Evolutionary conservation across 768 basidiomycete genomes (phyloP), one percentile per base, ranked within the genome.

Genomic region (Suillus alpinus): DNA sequence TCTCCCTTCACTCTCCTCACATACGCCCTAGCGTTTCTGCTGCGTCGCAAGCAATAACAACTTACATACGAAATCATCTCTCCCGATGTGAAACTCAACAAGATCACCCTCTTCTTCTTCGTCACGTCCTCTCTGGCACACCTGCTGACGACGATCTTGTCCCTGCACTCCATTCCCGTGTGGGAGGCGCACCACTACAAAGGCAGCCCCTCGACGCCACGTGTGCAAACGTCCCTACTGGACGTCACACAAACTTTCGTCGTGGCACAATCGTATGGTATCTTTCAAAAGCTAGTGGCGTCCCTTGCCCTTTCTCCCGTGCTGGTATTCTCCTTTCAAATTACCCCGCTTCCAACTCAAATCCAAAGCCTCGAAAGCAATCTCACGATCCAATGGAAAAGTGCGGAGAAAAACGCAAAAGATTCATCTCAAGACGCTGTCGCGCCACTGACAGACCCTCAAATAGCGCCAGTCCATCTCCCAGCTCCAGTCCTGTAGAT

Each of bases 221-320:
- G 49, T 50, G 49, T 50, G 5, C 29, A 18, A 31, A 62, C 34
- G 31, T 49, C 23, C 18, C 51, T 3, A 63, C 59, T 46, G 41
- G 23, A 14, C 31, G 87, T 37, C 64, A 80, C 41, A 91, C 90
- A 20, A 90, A 89, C 71, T 92, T 91, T 68, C 81, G 90, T 59
- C 82, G 86, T 39, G 91, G 91, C 34, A 92, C 90, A 47, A 83
- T 84, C 68, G 89, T 92, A 16, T 92, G 89, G 89, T 92, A 91
- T 71, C 80, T 92, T 61, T 86, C 85, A 69, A 83, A 84, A 65
- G 88, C 87, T 18, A 85, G 89, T 9, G 91, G 91, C 55, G 82
- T 86, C 6, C 84, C 86, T 0, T 92, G 90, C 73, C 90, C 90
- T 5, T 92, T 92, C 70, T 76, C 86, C 6, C 80, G 85, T 60